Evolutionary conservation across 2,329 filamentous ascomycete genomes (phyloP).

Genomic region (Penicillium italicum): DNA sequence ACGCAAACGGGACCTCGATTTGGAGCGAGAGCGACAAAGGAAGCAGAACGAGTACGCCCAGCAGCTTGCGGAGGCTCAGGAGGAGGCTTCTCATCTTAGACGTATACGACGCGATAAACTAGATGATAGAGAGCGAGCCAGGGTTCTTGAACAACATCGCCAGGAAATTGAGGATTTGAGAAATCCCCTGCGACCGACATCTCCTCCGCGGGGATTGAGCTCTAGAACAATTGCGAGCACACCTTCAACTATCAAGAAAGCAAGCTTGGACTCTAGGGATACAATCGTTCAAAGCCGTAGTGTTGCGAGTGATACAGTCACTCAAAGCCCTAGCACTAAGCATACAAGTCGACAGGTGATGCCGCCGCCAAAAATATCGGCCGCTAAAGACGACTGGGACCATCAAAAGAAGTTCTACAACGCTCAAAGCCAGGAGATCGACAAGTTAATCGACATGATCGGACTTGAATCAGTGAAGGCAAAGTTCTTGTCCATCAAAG

Average conservation of each 20-base stretch:
- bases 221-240: background rate
- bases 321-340: background rate
- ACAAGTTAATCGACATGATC: conserved; percentile 66
- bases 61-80: conserved; percentile 24
- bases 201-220: background rate
- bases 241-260: background rate
- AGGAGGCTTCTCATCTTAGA: conserved; percentile 21
- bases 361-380: background rate
- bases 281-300: too few species aligned
- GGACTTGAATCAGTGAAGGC: conserved; percentile 68
- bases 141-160: conserved; percentile 18
- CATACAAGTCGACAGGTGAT: background rate
- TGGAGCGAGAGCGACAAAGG: conserved; percentile 36
- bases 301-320: too few species aligned
- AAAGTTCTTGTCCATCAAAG: conserved; percentile 61
- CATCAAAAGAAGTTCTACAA: conserved; percentile 54
- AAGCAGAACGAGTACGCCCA: conserved; percentile 21
- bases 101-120: conserved; percentile 16
- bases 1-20: conserved; percentile 50
- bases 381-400: conserved; percentile 58
- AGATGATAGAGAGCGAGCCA: conserved; percentile 20
- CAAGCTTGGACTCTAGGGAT: background rate
- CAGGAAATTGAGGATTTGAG: conserved; percentile 20
- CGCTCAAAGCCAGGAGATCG: conserved; percentile 53
- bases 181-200: background rate